Evolutionary conservation across 2,329 filamentous ascomycete species (phyloP).

Genomic region (Ophiocordyceps sinensis): DNA sequence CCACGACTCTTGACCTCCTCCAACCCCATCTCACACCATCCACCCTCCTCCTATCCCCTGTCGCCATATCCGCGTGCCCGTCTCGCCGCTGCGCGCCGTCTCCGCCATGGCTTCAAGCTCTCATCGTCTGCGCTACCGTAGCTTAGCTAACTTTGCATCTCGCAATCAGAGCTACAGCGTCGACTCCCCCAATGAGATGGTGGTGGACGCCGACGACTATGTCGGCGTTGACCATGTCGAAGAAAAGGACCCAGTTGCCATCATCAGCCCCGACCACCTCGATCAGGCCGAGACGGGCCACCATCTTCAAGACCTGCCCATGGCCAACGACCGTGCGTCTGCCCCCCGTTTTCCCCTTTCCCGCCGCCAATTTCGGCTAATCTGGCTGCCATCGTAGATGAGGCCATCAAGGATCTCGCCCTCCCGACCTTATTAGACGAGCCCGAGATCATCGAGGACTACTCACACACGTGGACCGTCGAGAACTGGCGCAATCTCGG

Average conservation of each 20-base stretch:
- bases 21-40: background rate
- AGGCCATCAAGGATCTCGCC: constrained; percentile 72
- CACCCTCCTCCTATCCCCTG: background rate
- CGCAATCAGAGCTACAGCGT: constrained; percentile 34
- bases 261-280: constrained; percentile 38
- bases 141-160: constrained; percentile 11
- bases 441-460: constrained; percentile 64
- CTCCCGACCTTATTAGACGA: constrained; percentile 61
- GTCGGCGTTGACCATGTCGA: constrained; percentile 31
- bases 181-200: constrained; percentile 41
- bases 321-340: constrained; percentile 39
- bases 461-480: constrained; percentile 73
- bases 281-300: constrained; percentile 30
- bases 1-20: no score
- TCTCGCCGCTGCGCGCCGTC: background rate
- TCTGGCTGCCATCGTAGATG: constrained; percentile 32
- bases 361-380: background rate
- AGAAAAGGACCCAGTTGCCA: constrained; percentile 37
- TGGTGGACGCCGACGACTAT: constrained; percentile 40
- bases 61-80: background rate
- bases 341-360: background rate
- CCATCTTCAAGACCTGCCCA: constrained; percentile 27
- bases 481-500: constrained; percentile 63
- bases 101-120: constrained; percentile 8
- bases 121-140: constrained; percentile 8